Evolutionary conservation across 768 basidiomycete genomes (phyloP).

Genomic region (Boletus patriciae): DNA sequence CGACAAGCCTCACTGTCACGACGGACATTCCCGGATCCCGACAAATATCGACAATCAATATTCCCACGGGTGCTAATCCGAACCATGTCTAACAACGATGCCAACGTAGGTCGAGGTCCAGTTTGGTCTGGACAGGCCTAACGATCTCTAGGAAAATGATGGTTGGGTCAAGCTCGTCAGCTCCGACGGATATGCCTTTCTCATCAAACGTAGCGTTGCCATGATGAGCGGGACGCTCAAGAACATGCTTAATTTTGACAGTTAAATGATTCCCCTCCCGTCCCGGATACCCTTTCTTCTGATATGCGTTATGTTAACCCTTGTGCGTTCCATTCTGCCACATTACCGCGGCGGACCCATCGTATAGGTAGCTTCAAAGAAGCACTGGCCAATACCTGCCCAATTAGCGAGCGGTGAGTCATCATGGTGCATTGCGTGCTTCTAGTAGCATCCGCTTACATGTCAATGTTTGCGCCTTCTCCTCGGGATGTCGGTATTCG

Average conservation of each 20-base stretch:
- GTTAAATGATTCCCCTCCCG: constrained; percentile 40
- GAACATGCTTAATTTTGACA: constrained; percentile 73
- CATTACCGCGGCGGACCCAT: constrained; percentile 9
- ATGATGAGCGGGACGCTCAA: constrained; percentile 78
- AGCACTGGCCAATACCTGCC: constrained; percentile 66
- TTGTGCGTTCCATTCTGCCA: constrained; percentile 8
- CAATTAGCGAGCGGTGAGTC: constrained; percentile 67
- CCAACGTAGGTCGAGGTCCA: constrained; percentile 16
- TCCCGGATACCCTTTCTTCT: constrained; percentile 11
- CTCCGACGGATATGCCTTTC: constrained; percentile 77
- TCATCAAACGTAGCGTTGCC: constrained; percentile 74
- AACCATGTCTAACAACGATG: constrained; percentile 21
- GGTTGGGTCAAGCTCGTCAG: constrained; percentile 80
- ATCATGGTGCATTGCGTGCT: neutral
- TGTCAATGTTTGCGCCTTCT: neutral
- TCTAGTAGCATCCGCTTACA: constrained; percentile 3
- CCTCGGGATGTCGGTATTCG: neutral
- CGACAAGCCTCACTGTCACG: neutral
- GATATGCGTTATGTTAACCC: neutral
- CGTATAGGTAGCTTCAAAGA: constrained; percentile 69
- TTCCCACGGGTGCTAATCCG: constrained; percentile 22
- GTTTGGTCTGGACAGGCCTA: neutral
- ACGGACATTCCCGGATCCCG: constrained; percentile 18
- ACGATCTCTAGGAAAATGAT: constrained; percentile 24
- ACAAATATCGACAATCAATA: neutral